These are phyloP conservation scores for Musa beccarii DNA, from an alignment of 176 grass and related monocot genomes.

Conservation along the genomic window DNA sequence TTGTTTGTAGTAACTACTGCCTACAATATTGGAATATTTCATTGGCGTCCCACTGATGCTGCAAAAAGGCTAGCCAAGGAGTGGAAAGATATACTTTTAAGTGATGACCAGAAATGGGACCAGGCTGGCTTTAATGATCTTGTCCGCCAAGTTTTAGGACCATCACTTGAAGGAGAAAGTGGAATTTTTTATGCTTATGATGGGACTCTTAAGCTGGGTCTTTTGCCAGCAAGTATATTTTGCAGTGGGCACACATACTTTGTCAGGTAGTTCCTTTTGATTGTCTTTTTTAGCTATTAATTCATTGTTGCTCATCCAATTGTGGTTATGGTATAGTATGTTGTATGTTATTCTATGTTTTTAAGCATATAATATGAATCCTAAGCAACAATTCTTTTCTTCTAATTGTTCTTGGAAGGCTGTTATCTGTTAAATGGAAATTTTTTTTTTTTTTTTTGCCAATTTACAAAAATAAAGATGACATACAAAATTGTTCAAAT, in stretches of 20 bases:
- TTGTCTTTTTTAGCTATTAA: background rate
- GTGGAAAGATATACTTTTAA: slow-evolving; percentile 76
- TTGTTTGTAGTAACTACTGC: slow-evolving; percentile 63
- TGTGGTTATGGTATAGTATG: background rate
- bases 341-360: background rate
- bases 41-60: slow-evolving; percentile 82
- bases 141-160: slow-evolving; percentile 49
- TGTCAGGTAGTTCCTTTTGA: slow-evolving; percentile 55
- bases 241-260: slow-evolving; percentile 98
- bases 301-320: background rate
- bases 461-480: too few species aligned
- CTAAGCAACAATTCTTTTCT: too few species aligned
- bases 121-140: slow-evolving; percentile 94
- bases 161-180: slow-evolving; percentile 48
- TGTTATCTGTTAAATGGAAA: too few species aligned
- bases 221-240: slow-evolving; percentile 96
- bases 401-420: too few species aligned
- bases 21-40: slow-evolving; percentile 92
- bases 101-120: slow-evolving; percentile 86
- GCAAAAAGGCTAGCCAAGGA: slow-evolving; percentile 85
- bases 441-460: too few species aligned
- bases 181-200: slow-evolving; percentile 81
- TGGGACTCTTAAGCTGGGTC: slow-evolving; percentile 83
- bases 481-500: too few species aligned
- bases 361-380: too few species aligned